Evolutionary conservation across 257 asterid species (phyloP), one percentile per base, ranked within the genome.

Genomic region (Galeopsis tetrahit): DNA sequence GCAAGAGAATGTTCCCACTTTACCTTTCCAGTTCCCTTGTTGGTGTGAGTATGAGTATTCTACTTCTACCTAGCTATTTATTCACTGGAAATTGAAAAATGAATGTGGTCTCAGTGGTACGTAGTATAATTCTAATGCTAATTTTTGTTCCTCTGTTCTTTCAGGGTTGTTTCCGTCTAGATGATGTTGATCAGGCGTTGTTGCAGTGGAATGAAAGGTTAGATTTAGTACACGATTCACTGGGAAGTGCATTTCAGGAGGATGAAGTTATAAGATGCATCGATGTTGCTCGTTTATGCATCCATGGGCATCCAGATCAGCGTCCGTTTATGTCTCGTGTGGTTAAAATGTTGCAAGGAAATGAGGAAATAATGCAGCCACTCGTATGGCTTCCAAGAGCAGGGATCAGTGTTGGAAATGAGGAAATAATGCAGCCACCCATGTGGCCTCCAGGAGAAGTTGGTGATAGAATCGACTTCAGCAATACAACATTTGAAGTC

Each of bases 261-360:
- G 69, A 66, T 21, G 69, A 71, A 46, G 83, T 42, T 6, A 33
- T n/a, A 52, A 51, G 80, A 65, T 79, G 78, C 58, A 75, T 79
- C 10, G 71, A 66, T 42, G 67, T 75, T 42, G 74, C 49, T 39
- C 43, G 58, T 11, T 31, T 68, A 17, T 75, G 80, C 74, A 43
- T 56, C 62, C 72, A 70, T 17, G 35, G 21, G 40, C 56, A 36
- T 7, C 83, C 68, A 21, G 1, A 11, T 9, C 38, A 74, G 15
- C 66, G 80, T 13, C 80, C 80, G 10, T n/a, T 8, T 8, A 79
- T 74, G 70, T 14, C 11, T 0, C 31, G 7, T 2, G 80, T 74
- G 46, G 17, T 74, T 3, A 32, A 61, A 32, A 68, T 70, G 76
- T 48, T 78, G 76, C 53, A 73, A 4, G 56, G 68, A n/a, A 56